These are phyloP conservation scores for Penicillium ochrochloron DNA, from an alignment of 495 filamentous ascomycete species.

Conservation along the genomic window DNA sequence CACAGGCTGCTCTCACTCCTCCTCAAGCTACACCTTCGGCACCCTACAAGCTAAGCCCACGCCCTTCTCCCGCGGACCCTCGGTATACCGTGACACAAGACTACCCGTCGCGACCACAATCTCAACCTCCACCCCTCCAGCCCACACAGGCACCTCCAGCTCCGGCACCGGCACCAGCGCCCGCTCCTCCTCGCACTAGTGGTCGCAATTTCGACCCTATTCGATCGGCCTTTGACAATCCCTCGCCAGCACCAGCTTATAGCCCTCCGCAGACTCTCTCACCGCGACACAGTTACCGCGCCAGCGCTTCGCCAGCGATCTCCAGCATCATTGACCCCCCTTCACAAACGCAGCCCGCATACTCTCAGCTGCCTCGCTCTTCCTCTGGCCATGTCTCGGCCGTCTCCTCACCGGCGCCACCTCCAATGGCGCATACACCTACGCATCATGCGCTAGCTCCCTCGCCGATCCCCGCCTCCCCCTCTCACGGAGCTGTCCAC, in stretches of 20 bases:
- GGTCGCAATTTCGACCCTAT: constrained; percentile 89
- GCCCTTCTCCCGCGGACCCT: constrained; percentile 31
- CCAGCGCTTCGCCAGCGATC: constrained; percentile 87
- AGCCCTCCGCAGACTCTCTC: constrained; percentile 44
- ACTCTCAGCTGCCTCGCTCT: constrained; percentile 36
- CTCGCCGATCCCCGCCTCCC: constrained; percentile 34
- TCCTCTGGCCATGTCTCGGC: constrained; percentile 40
- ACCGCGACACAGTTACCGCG: constrained; percentile 58
- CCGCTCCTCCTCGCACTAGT: constrained; percentile 51
- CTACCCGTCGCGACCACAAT: constrained; percentile 36
- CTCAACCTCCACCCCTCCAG: constrained; percentile 46
- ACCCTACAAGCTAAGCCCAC: constrained; percentile 24
- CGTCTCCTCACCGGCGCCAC: constrained; percentile 37
- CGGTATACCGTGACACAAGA: constrained; percentile 17
- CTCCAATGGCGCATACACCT: constrained; percentile 30
- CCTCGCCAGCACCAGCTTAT: constrained; percentile 57
- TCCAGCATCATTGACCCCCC: constrained; percentile 86
- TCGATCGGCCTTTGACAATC: constrained; percentile 67
- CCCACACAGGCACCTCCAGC: constrained; percentile 26
- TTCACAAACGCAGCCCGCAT: constrained; percentile 41
- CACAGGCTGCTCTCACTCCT: constrained; percentile 21
- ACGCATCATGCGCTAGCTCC: constrained; percentile 35
- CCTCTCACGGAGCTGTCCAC: constrained; percentile 30
- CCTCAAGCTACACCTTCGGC: constrained; percentile 31
- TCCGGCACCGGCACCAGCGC: not conserved